A percentile compares a stretch with the other conserved stretches of the same genome.
Evolutionary conservation across 352 stramenopile species (phyloP).

Genomic region (Globisporangium canariense): DNA sequence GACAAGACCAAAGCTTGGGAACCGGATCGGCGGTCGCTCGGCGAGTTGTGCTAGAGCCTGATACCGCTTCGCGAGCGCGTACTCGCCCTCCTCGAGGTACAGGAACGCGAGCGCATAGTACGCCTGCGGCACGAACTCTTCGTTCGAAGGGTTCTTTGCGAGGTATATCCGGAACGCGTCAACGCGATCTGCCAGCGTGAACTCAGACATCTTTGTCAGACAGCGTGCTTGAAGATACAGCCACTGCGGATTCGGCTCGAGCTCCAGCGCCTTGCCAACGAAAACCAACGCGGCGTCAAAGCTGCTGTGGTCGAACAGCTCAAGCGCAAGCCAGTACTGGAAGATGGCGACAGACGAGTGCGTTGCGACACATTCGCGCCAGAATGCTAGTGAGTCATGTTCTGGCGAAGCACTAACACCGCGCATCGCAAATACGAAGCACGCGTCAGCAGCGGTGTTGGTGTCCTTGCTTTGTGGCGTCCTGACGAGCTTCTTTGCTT

Average conservation of each 20-base stretch:
- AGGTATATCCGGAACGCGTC: conserved; percentile 12
- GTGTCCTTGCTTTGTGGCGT: background rate
- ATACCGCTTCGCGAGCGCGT: conserved; percentile 8
- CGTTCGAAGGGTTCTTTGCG: conserved; percentile 2
- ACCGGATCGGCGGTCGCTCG: conserved; percentile 4
- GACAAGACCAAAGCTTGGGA: conserved; percentile 1
- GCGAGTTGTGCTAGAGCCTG: conserved; percentile 6
- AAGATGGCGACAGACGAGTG: conserved; percentile 6
- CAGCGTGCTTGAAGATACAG: conserved; percentile 9
- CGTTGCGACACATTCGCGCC: conserved; percentile 7
- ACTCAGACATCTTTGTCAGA: background rate
- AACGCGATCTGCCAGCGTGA: background rate
- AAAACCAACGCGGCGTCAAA: background rate
- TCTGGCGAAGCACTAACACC: background rate
- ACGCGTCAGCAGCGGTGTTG: background rate
- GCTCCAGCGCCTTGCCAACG: conserved; percentile 3
- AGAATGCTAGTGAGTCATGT: background rate
- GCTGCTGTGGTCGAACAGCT: background rate
- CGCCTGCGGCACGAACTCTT: conserved; percentile 5
- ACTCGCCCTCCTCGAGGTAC: conserved; percentile 11
- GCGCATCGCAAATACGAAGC: conserved; percentile 6
- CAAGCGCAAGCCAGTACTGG: conserved; percentile 6
- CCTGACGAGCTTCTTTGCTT: background rate
- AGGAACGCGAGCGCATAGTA: conserved; percentile 9
- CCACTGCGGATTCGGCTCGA: conserved; percentile 11